Conservation (phyloP, 2,329 filamentous ascomycete genomes). For the Botrytis fragariae region DNA sequence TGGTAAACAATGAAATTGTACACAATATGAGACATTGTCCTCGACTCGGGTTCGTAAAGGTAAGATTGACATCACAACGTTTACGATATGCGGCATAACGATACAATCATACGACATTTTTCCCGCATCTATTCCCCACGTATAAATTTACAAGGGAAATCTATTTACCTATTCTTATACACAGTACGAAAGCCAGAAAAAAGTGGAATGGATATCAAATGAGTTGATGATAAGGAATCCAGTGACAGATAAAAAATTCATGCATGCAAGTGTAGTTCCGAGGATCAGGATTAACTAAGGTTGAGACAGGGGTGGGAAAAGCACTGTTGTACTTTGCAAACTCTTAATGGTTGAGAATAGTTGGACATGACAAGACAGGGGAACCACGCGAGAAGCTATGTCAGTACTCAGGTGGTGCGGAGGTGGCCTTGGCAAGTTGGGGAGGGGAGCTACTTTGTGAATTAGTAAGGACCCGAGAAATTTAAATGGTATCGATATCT, state of each 20-base stretch:
- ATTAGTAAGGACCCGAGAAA: background rate
- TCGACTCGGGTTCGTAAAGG: constrained; percentile 4
- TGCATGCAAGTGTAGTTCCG: constrained; percentile 11
- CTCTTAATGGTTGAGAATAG: background rate
- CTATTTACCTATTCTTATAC: background rate
- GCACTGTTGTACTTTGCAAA: background rate
- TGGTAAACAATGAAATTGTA: background rate
- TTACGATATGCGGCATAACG: background rate
- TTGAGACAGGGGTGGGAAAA: background rate
- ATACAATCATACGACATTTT: background rate
- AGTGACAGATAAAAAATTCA: background rate
- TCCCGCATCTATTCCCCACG: background rate
- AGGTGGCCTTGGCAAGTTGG: background rate
- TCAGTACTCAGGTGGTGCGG: constrained; percentile 1
- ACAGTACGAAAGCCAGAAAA: background rate
- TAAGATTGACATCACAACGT: background rate
- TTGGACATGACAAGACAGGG: constrained; percentile 13
- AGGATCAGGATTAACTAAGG: constrained; percentile 2
- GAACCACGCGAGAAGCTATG: constrained; percentile 12
- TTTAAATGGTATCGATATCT: background rate
- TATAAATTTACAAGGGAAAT: background rate
- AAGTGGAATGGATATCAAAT: background rate
- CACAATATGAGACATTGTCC: background rate
- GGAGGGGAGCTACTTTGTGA: background rate
- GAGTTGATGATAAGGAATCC: constrained; percentile 4